These are phyloP conservation scores for Gossypium aridum DNA, from an alignment of 441 rosid genomes.

Conservation along the genomic window DNA sequence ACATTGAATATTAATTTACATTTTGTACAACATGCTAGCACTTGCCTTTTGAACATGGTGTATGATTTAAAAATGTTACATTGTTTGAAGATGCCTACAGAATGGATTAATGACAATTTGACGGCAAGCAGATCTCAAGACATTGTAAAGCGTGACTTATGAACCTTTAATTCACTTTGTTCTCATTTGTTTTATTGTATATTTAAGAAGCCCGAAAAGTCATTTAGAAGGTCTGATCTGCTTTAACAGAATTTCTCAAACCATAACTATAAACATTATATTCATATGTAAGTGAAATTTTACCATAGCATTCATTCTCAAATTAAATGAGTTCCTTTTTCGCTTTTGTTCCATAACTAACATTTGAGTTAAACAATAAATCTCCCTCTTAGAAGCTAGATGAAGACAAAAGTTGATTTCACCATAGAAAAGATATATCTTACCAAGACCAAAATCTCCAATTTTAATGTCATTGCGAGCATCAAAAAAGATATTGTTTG, in stretches of 20 bases:
- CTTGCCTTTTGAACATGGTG: constrained; percentile 8
- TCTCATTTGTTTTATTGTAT: neutral
- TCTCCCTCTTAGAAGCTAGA: neutral
- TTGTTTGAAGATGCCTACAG: neutral
- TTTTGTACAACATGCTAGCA: neutral
- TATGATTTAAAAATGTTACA: neutral
- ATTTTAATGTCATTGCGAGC: constrained; percentile 94
- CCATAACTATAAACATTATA: constrained; percentile 3
- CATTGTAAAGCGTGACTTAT: neutral
- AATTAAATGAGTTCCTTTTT: constrained; percentile 1
- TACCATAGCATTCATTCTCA: neutral
- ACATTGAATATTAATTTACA: neutral
- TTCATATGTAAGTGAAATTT: neutral
- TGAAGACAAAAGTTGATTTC: neutral
- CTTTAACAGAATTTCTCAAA: neutral
- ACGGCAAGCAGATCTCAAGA: neutral
- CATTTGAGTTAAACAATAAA: neutral
- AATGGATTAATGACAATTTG: neutral
- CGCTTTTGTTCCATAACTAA: neutral
- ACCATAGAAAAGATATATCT: constrained; percentile 23
- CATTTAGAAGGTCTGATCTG: neutral
- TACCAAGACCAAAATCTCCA: constrained; percentile 98
- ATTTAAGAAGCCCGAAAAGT: neutral
- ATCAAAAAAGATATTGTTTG: constrained; percentile 91
- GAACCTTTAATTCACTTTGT: constrained; percentile 1